Base-by-base conservation (phyloP, 345 rosid genomes). In the Dovyalis caffra region DNA sequence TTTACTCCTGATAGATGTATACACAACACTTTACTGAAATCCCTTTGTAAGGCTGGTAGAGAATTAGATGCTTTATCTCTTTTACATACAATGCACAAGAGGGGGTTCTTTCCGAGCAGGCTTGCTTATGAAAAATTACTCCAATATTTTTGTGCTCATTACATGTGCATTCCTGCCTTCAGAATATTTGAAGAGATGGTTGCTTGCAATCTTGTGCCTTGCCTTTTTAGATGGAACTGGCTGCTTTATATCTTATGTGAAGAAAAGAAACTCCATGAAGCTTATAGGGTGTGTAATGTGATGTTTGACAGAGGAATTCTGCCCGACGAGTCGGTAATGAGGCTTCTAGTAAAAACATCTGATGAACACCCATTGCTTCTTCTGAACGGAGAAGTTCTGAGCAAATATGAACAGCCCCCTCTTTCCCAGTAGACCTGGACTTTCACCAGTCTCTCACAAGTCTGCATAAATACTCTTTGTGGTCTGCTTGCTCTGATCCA, bases 101-200 rank as follows among this genome's bases (percentile, higher is more conserved):
- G 83, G 73, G 88, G 87, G 29, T 70, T 85, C 8, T 61, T 81
- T 77, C 93, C 87, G 33, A 76, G 78, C 64, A 84, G 72, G 83
- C 74, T 71, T 63, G 53, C 86, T 57, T 92, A 82, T 74, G 85
- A 85, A 37, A 77, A 32, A 74, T 49, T 88, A 75, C 86, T 90
- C 28, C 73, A 63, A 0, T 82, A 77, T 76, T 83, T 87, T 11
- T 92, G 91, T 82, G 83, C 83, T 43, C 70, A 75, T 29, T 64
- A 71, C 72, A 62, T 86, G 86, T 77, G 80, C 70, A 67, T 61
- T 72, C 80, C 85, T 70, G 89, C 90, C 62, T 82, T 90, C 77
- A 81, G 80, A 74, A 75, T 87, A 74, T 84, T 84, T 81, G 85
- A 85, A 79, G 90, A 87, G 66, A 92, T 88, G 94, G 68, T 83